A percentile compares a stretch with the other conserved stretches of the same genome.
phyloP scores from a whole-genome alignment of 176 grass and related monocot species.

The Oryza meridionalis region DNA sequence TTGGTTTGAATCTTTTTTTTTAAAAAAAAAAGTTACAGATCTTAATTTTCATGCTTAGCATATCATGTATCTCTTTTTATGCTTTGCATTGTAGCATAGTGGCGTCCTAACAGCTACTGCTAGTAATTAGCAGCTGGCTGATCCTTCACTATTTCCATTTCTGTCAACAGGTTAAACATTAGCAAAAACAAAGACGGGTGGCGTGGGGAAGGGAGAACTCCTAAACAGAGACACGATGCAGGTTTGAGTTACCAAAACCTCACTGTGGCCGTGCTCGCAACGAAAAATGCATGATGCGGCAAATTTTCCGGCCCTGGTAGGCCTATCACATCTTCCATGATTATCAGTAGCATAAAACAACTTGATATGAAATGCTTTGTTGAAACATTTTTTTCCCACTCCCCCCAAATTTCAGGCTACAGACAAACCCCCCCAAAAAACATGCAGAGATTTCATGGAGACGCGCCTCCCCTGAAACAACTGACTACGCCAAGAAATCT shows the following conservation, averaged over 20 bases:
- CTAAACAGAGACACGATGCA: background rate
- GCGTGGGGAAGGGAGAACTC: background rate
- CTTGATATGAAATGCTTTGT: slow-evolving; percentile 11
- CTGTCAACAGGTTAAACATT: background rate
- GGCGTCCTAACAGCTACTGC: background rate
- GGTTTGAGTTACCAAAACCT: background rate
- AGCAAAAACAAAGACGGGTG: background rate
- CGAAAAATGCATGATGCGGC: background rate
- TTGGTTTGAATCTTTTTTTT: background rate
- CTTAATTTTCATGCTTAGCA: background rate
- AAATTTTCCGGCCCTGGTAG: background rate
- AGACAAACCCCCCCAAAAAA: slow-evolving; percentile 28
- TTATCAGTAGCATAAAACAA: background rate
- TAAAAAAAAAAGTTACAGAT: background rate
- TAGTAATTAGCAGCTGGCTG: background rate
- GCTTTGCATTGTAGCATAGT: background rate
- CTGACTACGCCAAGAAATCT: slow-evolving; percentile 8
- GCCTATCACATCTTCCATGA: background rate
- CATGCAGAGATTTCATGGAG: slow-evolving; percentile 53
- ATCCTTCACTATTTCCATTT: background rate
- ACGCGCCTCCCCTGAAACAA: slow-evolving; percentile 38
- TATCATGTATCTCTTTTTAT: background rate
- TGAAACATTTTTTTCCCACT: background rate
- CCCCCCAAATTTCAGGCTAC: background rate
- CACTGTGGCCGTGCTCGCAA: background rate